These are phyloP conservation scores for Picea glauca DNA, from an alignment of 75 land plant genomes.

Conservation along the genomic window DNA sequence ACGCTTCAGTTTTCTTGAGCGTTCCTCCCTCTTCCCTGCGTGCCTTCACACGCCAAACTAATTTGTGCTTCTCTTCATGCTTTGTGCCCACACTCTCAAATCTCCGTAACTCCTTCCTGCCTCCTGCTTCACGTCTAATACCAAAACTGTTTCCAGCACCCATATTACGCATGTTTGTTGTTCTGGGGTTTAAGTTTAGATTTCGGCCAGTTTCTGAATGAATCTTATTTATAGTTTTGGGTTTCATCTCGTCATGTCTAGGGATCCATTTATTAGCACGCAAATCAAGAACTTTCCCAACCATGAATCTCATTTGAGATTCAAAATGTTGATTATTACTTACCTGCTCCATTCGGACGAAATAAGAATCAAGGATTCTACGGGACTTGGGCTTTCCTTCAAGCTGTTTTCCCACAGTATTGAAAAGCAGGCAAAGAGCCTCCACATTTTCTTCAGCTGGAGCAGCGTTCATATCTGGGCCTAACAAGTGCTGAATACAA, in stretches of 20 bases:
- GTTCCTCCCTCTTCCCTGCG: too few relatives aligned
- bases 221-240: slow-evolving; percentile 84
- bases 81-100: too few relatives aligned
- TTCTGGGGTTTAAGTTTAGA: slow-evolving; percentile 72
- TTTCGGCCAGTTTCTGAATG: slow-evolving; percentile 87
- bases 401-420: slow-evolving; percentile 82
- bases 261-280: slow-evolving; percentile 91
- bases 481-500: slow-evolving; percentile 80
- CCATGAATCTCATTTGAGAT: slow-evolving; percentile 69
- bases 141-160: slow-evolving; percentile 26
- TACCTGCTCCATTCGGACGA: slow-evolving; percentile 60
- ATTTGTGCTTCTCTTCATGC: too few relatives aligned
- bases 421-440: slow-evolving; percentile 86
- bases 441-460: slow-evolving; percentile 95
- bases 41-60: too few relatives aligned
- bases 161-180: slow-evolving; percentile 51
- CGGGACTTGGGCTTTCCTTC: slow-evolving; percentile 69
- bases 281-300: slow-evolving; percentile 72
- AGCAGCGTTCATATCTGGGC: slow-evolving; percentile 47
- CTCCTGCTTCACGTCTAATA: slow-evolving; percentile 9
- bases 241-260: slow-evolving; percentile 91
- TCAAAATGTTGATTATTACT: slow-evolving; percentile 46
- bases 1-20: too few relatives aligned
- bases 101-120: too few relatives aligned
- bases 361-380: slow-evolving; percentile 50